phyloP scores from a whole-genome alignment of 202 grass and related monocot genomes.

The Cymbopogon flexuosus region DNA sequence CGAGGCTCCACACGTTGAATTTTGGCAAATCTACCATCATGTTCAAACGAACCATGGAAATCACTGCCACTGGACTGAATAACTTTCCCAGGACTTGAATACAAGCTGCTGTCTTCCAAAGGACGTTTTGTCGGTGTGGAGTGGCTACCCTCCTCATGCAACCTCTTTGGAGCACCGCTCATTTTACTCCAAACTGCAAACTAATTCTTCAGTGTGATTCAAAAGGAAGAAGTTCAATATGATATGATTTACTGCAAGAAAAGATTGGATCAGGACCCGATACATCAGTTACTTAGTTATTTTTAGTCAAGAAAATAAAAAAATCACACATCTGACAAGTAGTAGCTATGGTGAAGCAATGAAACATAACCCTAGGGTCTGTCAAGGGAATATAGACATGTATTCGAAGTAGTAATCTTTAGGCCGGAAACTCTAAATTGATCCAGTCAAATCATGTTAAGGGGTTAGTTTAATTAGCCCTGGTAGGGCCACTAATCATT shows the following conservation, averaged over 20 bases:
- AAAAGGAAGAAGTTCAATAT: conserved; percentile 3
- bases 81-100: conserved; percentile 46
- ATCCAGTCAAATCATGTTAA: background rate
- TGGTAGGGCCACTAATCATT: background rate
- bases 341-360: background rate
- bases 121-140: conserved; percentile 62
- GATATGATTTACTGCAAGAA: conserved; percentile 24
- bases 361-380: background rate
- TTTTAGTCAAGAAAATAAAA: background rate
- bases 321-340: background rate
- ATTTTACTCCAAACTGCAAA: conserved; percentile 37
- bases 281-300: background rate
- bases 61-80: conserved; percentile 48
- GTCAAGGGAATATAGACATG: background rate
- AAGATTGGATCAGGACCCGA: background rate
- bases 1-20: conserved; percentile 58
- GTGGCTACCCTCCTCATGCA: conserved; percentile 64
- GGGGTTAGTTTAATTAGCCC: background rate
- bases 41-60: conserved; percentile 60
- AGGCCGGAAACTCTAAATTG: background rate
- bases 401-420: background rate
- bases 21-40: conserved; percentile 67
- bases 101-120: conserved; percentile 54
- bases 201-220: background rate
- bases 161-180: conserved; percentile 75